Conservation (phyloP, 768 basidiomycete genomes). For the Lactarius tabidus region DNA sequence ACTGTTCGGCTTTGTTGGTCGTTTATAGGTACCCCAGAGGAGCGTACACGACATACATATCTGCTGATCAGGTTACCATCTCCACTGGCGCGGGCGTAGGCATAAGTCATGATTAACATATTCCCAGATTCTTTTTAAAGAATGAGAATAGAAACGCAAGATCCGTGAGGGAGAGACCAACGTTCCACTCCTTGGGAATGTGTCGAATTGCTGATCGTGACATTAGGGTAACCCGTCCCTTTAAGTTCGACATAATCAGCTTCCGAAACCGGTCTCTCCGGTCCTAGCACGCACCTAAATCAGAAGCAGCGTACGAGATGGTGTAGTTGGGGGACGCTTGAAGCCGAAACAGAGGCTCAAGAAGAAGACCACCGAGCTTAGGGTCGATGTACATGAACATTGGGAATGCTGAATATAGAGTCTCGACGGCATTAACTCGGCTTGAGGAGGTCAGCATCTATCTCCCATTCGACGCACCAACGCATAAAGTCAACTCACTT, state of each 20-base stretch:
- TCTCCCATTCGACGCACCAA: not conserved
- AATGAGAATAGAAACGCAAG: not conserved
- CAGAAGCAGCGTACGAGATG: constrained; percentile 20
- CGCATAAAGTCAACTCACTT: constrained; percentile 39
- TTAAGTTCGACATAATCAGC: not conserved
- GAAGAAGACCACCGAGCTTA: constrained; percentile 35
- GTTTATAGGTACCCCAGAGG: not conserved
- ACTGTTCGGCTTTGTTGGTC: constrained; percentile 21
- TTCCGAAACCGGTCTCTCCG: too few species aligned
- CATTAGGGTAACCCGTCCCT: constrained; percentile 12
- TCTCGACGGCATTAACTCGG: constrained; percentile 49
- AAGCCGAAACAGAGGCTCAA: constrained; percentile 28
- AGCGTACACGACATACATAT: constrained; percentile 22
- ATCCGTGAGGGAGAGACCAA: not conserved
- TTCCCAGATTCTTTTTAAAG: constrained; percentile 30
- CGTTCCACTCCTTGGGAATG: constrained; percentile 18
- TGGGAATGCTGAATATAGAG: constrained; percentile 48
- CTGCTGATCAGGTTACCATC: constrained; percentile 27
- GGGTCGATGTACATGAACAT: constrained; percentile 53
- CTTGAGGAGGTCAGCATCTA: constrained; percentile 4
- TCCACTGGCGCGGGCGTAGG: constrained; percentile 29
- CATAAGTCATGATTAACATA: constrained; percentile 35
- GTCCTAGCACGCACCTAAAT: constrained; percentile 23
- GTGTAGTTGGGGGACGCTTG: constrained; percentile 21
- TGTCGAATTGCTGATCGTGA: not conserved